Conservation (phyloP, 805 yeast species). For the Barnettozyma pratensis region DNA sequence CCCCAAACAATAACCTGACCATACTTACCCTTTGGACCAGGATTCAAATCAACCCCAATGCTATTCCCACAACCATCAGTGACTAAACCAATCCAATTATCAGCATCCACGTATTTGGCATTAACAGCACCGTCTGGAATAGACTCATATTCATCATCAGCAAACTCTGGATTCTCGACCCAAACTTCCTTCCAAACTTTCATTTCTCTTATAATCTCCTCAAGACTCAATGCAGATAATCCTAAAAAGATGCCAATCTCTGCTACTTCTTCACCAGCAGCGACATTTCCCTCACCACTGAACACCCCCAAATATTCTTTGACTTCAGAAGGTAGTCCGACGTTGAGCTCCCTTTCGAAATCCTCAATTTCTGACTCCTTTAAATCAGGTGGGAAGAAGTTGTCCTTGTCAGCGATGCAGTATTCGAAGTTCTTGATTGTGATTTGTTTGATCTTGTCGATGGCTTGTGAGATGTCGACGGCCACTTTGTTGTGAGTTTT, state of each 20-base stretch:
- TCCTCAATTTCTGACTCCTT: not conserved
- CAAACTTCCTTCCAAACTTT: conserved; percentile 12
- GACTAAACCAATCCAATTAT: conserved; percentile 12
- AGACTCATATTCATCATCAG: conserved; percentile 2
- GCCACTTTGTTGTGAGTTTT: not conserved
- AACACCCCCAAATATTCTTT: conserved; percentile 4
- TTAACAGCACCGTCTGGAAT: conserved; percentile 10
- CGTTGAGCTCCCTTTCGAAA: not conserved
- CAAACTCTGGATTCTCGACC: conserved; percentile 9
- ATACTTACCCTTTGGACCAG: conserved; percentile 13
- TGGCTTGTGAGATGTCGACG: not conserved
- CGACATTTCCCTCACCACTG: conserved; percentile 4
- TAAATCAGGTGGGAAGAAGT: conserved; percentile 3
- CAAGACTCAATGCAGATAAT: conserved; percentile 2
- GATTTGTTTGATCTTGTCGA: conserved; percentile 1
- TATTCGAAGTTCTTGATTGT: conserved; percentile 2
- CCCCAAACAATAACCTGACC: conserved; percentile 17
- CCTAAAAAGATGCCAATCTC: conserved; percentile 9
- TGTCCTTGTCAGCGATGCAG: not conserved
- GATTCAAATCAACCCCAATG: conserved; percentile 13
- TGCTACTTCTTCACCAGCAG: not conserved
- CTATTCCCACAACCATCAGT: conserved; percentile 17
- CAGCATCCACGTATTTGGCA: conserved; percentile 6
- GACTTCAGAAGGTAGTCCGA: conserved; percentile 3
- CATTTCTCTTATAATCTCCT: conserved; percentile 10